Base-by-base conservation (phyloP, 2,329 filamentous ascomycete species). In the Arthrobotrys entomopaga region DNA sequence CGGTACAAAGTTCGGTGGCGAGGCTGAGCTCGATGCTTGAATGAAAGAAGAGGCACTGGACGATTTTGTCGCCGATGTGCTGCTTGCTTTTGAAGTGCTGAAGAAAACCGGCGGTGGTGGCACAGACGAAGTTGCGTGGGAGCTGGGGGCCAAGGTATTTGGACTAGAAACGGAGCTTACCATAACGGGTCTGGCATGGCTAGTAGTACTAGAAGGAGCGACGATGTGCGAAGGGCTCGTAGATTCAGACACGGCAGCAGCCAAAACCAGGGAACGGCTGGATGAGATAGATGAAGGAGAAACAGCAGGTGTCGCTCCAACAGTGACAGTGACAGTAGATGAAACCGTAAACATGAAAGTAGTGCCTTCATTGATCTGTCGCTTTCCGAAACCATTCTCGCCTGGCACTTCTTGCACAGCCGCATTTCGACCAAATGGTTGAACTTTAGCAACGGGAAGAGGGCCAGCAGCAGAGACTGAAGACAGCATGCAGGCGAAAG, bases 331-430 rank as follows among this genome's bases (percentile, higher is more conserved):
- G n/a, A 42, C 40, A 7, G 67, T 73, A 38, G 60, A 65, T 7
- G 67, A 72, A n/a, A 65, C 19, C 2, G 69, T 73, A 24, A 66
- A 50, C 26, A 73, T 19, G 29, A 65, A 40, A 6, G 69, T 73
- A 19, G 54, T 65, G 20, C 61, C 69, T 16, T 52, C 20, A 20
- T 46, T 66, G 22, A 54, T 34, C 50, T 73, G 46, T 49, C 63
- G 29, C n/a, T 63, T 65, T 11, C 60, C 15, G 24, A 59, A n/a
- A 20, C n/a, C 42, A n/a, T 19, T 15, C 42, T 46, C 2, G 15
- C 42, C 13, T n/a, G 42, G 16, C 8, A 19, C 16, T 46, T 46
- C 42, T 46, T 46, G 42, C 13, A 46, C 13, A n/a, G 13, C 42
- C 13, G 13, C 10, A 15, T 46, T 19, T 3, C 16, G 42, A 1